Conservation (phyloP, 2,329 filamentous ascomycete genomes). For the Apiospora arundinis region DNA sequence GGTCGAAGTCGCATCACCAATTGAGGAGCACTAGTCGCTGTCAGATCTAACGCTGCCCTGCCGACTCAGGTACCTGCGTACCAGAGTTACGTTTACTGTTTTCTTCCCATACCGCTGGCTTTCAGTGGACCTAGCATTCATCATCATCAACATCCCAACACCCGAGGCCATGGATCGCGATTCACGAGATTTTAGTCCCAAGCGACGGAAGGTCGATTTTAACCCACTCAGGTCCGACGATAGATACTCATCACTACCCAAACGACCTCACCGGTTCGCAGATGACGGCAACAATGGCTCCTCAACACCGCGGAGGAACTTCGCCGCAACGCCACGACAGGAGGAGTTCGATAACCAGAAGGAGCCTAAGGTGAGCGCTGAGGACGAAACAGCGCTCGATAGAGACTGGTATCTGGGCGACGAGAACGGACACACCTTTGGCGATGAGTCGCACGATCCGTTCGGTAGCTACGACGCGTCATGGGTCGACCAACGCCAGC, state of each 20-base stretch:
- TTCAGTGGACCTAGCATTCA: not conserved
- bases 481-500: conserved; percentile 73
- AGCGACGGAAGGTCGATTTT: conserved; percentile 70
- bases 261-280: conserved; percentile 37
- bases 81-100: conserved; percentile 13
- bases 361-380: conserved; percentile 65
- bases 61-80: not conserved
- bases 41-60: not conserved
- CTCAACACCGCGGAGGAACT: conserved; percentile 31
- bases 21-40: not conserved
- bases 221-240: conserved; percentile 60
- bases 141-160: not conserved
- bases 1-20: not conserved
- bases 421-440: conserved; percentile 82
- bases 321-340: conserved; percentile 54
- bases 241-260: conserved; percentile 58
- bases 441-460: conserved; percentile 91
- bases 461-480: conserved; percentile 80
- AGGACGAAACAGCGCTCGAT: conserved; percentile 79
- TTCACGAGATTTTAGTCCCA: conserved; percentile 55
- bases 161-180: conserved; percentile 38
- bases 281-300: conserved; percentile 30
- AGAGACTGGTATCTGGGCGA: conserved; percentile 93
- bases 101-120: not conserved
- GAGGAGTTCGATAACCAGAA: conserved; percentile 63